Evolutionary conservation across 176 grass and related monocot genomes (phyloP).

Genomic region (Typha latifolia): DNA sequence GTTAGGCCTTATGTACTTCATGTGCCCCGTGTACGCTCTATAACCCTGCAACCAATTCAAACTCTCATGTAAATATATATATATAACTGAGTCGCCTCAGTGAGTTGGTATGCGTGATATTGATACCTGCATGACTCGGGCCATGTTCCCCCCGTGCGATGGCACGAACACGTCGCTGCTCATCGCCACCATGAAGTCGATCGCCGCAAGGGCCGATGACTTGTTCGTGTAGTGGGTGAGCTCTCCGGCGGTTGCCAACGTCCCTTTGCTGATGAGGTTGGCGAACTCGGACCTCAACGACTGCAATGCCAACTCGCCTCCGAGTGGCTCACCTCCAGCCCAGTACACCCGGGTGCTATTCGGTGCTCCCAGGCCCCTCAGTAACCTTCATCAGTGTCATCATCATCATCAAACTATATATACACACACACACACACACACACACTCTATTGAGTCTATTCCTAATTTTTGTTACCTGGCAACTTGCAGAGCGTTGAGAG

Average conservation of each 20-base stretch:
- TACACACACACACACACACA: too few species aligned
- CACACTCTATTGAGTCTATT: too few species aligned
- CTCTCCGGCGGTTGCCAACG: background rate
- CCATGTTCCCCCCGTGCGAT: slow-evolving; percentile 17
- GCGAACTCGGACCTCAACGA: slow-evolving; percentile 6
- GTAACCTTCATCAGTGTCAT: background rate
- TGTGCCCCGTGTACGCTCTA: slow-evolving; percentile 9
- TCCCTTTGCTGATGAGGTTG: slow-evolving; percentile 3
- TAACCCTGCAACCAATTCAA: background rate
- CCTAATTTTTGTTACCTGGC: background rate
- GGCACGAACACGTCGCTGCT: slow-evolving; percentile 22
- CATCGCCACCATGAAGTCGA: slow-evolving; percentile 9
- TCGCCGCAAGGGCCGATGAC: slow-evolving; percentile 4
- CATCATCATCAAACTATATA: background rate
- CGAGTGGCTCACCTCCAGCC: slow-evolving; percentile 11
- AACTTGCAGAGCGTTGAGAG: slow-evolving; percentile 1
- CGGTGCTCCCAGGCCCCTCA: slow-evolving; percentile 9
- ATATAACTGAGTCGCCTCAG: too few species aligned
- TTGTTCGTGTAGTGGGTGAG: background rate
- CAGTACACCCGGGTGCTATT: slow-evolving; percentile 4
- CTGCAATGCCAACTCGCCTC: background rate
- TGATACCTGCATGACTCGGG: slow-evolving; percentile 1
- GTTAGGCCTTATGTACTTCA: slow-evolving; percentile 14
- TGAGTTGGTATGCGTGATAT: too few species aligned
- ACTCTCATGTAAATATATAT: too few species aligned